Evolutionary conservation across 345 rosid genomes (phyloP).

Genomic region (Viola odorata): DNA sequence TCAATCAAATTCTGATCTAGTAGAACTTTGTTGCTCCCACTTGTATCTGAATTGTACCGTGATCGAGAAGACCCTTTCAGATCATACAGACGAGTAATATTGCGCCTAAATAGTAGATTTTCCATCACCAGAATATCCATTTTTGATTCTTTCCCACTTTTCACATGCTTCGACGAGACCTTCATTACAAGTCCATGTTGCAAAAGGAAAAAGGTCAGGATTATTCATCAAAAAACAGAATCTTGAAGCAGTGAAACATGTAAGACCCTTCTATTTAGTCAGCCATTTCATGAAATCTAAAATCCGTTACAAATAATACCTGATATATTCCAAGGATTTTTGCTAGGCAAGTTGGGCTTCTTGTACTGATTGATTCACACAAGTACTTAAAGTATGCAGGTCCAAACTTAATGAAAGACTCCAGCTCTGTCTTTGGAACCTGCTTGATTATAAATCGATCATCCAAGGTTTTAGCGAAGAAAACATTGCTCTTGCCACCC

Average conservation of each 20-base stretch:
- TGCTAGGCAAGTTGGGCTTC: slow-evolving; percentile 93
- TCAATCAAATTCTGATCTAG: slow-evolving; percentile 93
- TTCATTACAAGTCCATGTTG: slow-evolving; percentile 23
- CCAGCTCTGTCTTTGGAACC: slow-evolving; percentile 92
- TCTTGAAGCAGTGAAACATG: not conserved
- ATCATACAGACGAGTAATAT: slow-evolving; percentile 63
- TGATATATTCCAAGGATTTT: slow-evolving; percentile 92
- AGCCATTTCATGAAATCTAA: too few species aligned
- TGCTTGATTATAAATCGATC: slow-evolving; percentile 89
- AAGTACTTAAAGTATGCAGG: slow-evolving; percentile 75
- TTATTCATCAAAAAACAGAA: not conserved
- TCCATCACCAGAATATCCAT: slow-evolving; percentile 96
- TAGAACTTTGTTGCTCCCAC: slow-evolving; percentile 85
- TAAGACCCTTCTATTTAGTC: not conserved
- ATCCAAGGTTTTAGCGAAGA: slow-evolving; percentile 92
- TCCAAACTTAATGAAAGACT: slow-evolving; percentile 82
- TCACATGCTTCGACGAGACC: slow-evolving; percentile 68
- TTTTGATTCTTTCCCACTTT: slow-evolving; percentile 78
- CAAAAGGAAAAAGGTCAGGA: not conserved
- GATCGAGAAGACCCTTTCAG: slow-evolving; percentile 92
- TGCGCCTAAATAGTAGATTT: slow-evolving; percentile 78
- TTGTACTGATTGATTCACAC: slow-evolving; percentile 61
- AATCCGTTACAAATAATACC: slow-evolving; percentile 28
- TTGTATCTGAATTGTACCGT: slow-evolving; percentile 75
- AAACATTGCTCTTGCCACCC: slow-evolving; percentile 97